phyloP scores from a whole-genome alignment of 176 grass and related monocot species.

The Aechmea fasciata region DNA sequence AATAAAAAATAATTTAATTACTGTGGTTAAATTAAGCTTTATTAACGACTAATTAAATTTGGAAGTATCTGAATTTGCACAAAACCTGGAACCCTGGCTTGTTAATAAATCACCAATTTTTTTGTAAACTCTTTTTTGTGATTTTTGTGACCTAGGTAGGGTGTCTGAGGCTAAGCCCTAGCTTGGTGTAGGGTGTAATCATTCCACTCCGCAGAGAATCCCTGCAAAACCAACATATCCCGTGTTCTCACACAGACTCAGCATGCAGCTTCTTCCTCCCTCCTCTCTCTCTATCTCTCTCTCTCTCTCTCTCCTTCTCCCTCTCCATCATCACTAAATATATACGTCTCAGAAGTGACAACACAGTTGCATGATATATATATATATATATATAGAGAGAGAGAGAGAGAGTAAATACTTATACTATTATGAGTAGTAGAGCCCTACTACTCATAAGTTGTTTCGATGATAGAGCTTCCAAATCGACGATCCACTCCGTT shows the following conservation, averaged over 20 bases:
- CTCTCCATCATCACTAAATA: background rate
- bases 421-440: too few species aligned
- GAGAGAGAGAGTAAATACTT: too few species aligned
- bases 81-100: background rate
- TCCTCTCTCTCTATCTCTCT: background rate
- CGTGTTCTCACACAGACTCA: too few species aligned
- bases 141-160: background rate
- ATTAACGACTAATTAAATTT: too few species aligned
- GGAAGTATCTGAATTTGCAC: too few species aligned
- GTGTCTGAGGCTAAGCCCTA: background rate
- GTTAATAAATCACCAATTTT: background rate
- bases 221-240: background rate
- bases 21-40: too few species aligned
- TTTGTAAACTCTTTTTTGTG: background rate
- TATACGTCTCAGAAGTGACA: slow-evolving; percentile 1
- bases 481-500: too few species aligned
- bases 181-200: background rate
- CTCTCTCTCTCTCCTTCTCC: background rate
- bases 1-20: too few species aligned
- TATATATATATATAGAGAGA: too few species aligned
- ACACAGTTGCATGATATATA: background rate
- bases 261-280: too few species aligned
- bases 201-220: slow-evolving; percentile 16
- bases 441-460: too few species aligned
- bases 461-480: too few species aligned